Base-by-base conservation (phyloP, 345 rosid species). In the Citrus reticulata region DNA sequence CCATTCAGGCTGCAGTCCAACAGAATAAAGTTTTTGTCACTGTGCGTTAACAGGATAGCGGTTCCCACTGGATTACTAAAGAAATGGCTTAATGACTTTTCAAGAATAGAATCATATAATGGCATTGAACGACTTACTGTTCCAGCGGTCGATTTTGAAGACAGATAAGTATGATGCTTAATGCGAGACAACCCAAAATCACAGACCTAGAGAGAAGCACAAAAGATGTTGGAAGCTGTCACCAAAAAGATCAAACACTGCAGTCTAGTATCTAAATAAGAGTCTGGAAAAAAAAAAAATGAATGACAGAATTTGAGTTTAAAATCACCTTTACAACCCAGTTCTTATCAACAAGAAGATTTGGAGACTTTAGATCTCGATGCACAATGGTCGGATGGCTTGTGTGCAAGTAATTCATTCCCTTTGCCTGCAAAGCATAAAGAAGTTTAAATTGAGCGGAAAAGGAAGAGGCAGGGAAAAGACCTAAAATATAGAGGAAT, bases 91-190 rank as follows among this genome's bases (percentile, higher is more conserved):
- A 60, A 20, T 42, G 27, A 30, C 58, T 29, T 14, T 29, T 22
- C 32, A 49, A 35, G 32, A 66, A 16, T 16, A 37, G 7, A 67
- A 35, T 4, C 39, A 65, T 30, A 49, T 14, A 10, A 49, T 59
- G 5, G 27, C 9, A 22, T 35, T 35, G 37, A 57, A 77, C 27
- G 29, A 55, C 37, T 57, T 77, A 96, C 99, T 86, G 99, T 96
- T 86, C 99, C 99, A 74, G 98, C 99, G 46, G 97, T 91, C 59
- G 99, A 96, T 73, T 94, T 96, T 35, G 99, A 96, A 37, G 99
- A 94, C 76, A 96, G 85, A 74, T 90, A 96, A 6, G 99, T 96
- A 79, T 91, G 93, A 76, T 93, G 94, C 87, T 96, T 94, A 84
- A 87, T 79, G 75, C 99, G 95, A 29, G 99, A 96, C 87, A 96